Evolutionary conservation across 352 stramenopile species (phyloP), one percentile per base, ranked within the genome.

Genomic region (Blastocystis sp.): DNA sequence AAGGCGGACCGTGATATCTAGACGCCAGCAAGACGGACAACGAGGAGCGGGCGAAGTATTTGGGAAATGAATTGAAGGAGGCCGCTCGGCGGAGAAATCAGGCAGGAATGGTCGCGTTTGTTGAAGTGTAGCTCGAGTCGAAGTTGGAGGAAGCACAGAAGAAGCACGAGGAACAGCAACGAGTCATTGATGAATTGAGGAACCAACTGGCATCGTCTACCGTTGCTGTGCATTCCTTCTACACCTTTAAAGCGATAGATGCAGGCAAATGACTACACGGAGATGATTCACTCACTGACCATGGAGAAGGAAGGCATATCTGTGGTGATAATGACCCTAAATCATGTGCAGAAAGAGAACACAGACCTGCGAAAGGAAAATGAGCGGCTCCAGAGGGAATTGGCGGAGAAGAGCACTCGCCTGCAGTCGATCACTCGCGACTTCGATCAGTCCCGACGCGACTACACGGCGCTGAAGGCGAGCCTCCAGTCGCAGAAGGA

Each of bases 281-380:
- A 81, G 21, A 38, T 67, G 52, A 48, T 81, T n/a, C 71, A 81
- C 38, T 66, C 71, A 10, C 28, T 81, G n/a, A 81, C 71, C 4
- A 81, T 81, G 71, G 71, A 81, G 38, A 81, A 81, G 52, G 56
- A 43, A 17, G 21, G n/a, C 34, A 64, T 81, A 21, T 40, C 61
- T 28, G 69, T 79, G 43, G 21, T 34, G 34, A 19, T 19, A 19
- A 21, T 40, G n/a, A 64, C 23, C 28, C 14, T 64, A 64, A n/a
- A 7, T 79, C 4, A 62, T 14, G 1, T 9, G 7, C 19, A 81
- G 71, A 43, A 64, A 66, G 71, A 81, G 9, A 64, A 65, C 23
- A 17, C 62, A 2, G 28, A n/a, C 3, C 56, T 81, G 21, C 0
- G 45, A 45, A 23, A n/a, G 4, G 43, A 67, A 11, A 19, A 52